phyloP scores from a whole-genome alignment of 2,329 filamentous ascomycete species.

The Hymenoscyphus repandus region DNA sequence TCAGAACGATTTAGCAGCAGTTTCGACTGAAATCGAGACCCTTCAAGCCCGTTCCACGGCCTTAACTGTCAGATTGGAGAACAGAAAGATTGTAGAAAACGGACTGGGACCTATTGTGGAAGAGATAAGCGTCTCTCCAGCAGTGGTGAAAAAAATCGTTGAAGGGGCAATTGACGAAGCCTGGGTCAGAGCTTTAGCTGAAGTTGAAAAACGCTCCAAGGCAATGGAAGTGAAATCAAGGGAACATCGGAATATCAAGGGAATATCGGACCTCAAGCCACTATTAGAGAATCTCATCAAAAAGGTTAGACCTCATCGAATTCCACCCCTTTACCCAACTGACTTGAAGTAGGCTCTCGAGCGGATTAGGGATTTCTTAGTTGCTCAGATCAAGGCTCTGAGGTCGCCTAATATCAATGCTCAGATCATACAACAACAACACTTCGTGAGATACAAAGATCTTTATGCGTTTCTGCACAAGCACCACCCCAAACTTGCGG shows the following conservation, averaged over 20 bases:
- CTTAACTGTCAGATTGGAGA: conserved; percentile 79
- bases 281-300: conserved; percentile 77
- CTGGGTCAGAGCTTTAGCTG: conserved; percentile 78
- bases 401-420: conserved; percentile 95
- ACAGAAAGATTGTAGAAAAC: conserved; percentile 84
- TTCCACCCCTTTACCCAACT: conserved; percentile 7
- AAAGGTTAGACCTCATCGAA: conserved; percentile 49
- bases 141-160: conserved; percentile 75
- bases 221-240: conserved; percentile 64
- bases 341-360: conserved; percentile 63
- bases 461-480: conserved; percentile 79
- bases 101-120: conserved; percentile 84
- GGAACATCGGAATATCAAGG: conserved; percentile 62
- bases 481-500: conserved; percentile 76
- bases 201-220: conserved; percentile 73
- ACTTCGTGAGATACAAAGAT: conserved; percentile 83
- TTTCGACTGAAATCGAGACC: conserved; percentile 93
- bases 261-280: conserved; percentile 76
- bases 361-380: conserved; percentile 88
- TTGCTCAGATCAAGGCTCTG: conserved; percentile 88
- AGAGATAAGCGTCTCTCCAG: conserved; percentile 82
- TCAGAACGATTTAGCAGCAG: conserved; percentile 83
- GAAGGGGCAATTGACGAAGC: conserved; percentile 86
- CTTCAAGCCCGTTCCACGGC: conserved; percentile 81
- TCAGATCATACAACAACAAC: conserved; percentile 92